Evolutionary conservation across 345 rosid genomes (phyloP), one percentile per base, ranked within the genome.

Genomic region (Populus simonii): DNA sequence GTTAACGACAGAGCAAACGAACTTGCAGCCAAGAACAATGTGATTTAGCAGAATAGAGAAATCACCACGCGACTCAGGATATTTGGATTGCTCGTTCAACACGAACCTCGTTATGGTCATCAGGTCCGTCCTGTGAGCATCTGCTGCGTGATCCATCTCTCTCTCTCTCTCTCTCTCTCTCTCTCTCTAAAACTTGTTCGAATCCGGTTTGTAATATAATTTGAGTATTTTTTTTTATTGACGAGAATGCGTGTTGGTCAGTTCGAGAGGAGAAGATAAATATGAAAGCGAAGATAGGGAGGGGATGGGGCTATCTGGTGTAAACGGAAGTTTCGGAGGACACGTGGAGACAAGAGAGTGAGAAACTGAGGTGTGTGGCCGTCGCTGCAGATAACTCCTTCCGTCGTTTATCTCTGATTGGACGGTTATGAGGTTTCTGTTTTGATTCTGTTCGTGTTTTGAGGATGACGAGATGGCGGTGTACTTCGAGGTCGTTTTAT

Each of bases 1-100:
- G 85, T 84, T 96, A 61, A 94, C 99, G 53, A 94, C 89, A 74
- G 95, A 85, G 90, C 99, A 96, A 79, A 96, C 98, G 87, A 92
- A 96, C 85, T 94, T 96, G 94, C 99, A 96, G 62, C 99, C 99
- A 35, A 96, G 88, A 80, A 94, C 99, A 84, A 96, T 96, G 89
- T 96, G 90, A 83, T 36, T 96, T 45, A 96, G 94, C 87, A 96
- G 83, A 80, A 96, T 96, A 17, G 90, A 85, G 92, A 96, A 93
- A 82, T 96, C 99, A 7, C 99, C 99, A 53, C 97, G 98, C 35
- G 99, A 96, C 84, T 93, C 99, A 0, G 99, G 95, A 83, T 93
- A 82, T 84, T 89, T 91, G 22, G 97, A 86, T 82, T 93, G 97
- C 85, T 94, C 97, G 80, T 89, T 96, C 80, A 96, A 76, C 79